Conservation (phyloP, 1,284 basidiomycete species). For the Ganoderma sp. region DNA sequence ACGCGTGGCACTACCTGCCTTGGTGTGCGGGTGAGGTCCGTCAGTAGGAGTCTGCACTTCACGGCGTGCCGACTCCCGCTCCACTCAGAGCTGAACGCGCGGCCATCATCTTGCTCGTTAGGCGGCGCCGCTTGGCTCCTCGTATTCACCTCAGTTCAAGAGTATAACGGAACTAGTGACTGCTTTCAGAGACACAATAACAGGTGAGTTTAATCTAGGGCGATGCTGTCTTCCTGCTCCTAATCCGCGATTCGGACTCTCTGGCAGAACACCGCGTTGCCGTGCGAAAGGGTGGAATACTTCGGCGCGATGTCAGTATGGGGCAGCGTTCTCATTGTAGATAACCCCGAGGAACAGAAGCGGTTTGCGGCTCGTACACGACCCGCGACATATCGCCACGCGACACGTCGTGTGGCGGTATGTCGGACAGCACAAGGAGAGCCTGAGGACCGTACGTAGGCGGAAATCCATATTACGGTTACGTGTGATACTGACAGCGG, state of each 20-base stretch:
- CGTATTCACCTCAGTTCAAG: conserved; percentile 4
- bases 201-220: conserved; percentile 16
- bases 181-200: conserved; percentile 25
- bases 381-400: background rate
- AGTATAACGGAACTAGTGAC: conserved; percentile 19
- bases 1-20: too few species aligned
- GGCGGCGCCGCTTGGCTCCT: too few species aligned
- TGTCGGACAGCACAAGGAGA: conserved; percentile 2
- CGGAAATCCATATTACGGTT: background rate
- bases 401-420: background rate
- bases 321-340: conserved; percentile 15
- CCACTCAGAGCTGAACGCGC: too few species aligned
- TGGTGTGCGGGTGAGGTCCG: too few species aligned
- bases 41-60: too few species aligned
- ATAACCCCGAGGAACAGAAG: background rate
- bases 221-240: too few species aligned
- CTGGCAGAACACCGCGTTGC: background rate
- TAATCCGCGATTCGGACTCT: background rate
- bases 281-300: background rate
- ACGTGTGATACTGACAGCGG: background rate
- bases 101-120: too few species aligned
- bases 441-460: background rate
- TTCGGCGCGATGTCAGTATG: conserved; percentile 19
- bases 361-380: conserved; percentile 10
- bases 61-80: too few species aligned